Percentiles rank a stretch among this genome's conserved stretches.
Conservation (phyloP, 345 rosid species). For the Eucalyptus camaldulensis region DNA sequence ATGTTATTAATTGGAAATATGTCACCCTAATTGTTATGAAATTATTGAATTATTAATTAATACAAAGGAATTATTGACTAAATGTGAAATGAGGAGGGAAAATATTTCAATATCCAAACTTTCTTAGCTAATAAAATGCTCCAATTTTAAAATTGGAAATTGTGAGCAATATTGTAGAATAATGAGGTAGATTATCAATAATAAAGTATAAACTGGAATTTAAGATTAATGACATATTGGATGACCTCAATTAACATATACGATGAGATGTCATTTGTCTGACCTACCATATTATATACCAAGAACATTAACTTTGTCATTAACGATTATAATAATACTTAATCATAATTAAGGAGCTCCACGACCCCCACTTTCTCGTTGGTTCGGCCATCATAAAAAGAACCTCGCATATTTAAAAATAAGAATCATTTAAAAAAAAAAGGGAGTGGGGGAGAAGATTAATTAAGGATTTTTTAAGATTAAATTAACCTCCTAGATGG, state of each 20-base stretch:
- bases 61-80: not conserved
- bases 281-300: not conserved
- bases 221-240: not conserved
- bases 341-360: not conserved
- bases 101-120: not conserved
- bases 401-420: not conserved
- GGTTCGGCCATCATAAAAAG: constrained; percentile 3
- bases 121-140: not conserved
- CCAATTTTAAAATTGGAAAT: not conserved
- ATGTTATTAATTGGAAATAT: not conserved
- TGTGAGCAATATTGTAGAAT: not conserved
- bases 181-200: not conserved
- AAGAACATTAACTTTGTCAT: not conserved
- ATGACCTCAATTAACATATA: not conserved
- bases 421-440: no score
- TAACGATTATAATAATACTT: not conserved
- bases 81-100: not conserved
- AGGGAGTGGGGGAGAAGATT: not conserved
- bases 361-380: not conserved
- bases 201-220: not conserved
- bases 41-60: not conserved
- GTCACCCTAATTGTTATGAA: not conserved
- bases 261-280: not conserved
- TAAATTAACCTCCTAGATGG: not conserved
- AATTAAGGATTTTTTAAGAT: not conserved